Base-by-base conservation (phyloP, 306 rosid genomes). In the Leucaena leucocephala region DNA sequence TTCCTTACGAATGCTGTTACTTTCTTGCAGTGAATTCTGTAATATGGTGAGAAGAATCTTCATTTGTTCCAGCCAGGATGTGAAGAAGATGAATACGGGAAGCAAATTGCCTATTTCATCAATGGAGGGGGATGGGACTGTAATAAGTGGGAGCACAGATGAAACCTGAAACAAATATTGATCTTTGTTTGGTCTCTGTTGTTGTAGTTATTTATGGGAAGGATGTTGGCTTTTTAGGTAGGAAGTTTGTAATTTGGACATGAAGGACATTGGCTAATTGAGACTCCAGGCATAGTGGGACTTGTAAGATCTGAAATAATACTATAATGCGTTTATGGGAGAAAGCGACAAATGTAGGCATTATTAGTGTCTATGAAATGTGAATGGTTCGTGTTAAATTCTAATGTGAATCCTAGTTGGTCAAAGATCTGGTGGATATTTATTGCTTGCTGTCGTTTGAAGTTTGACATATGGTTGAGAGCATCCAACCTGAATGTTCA, bases 11-110 rank as follows among this genome's bases (percentile, higher is more conserved):
- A 7, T 71, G 58, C 3, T 42, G 14, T 78, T 54, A 27, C 75
- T 49, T 59, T 83, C 65, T 74, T 82, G 80, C 89, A 96, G 99
- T 49, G 97, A 93, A 78, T 96, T 96, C 86, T 96, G 98, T 79
- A 88, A 81, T 61, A 88, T 93, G 89, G 99, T 90, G 76, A 91
- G 85, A 71, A 90, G 97, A 83, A 96, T 96, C 82, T 88, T 89
- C 38, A 93, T 96, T 61, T 88, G 94, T 71, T 92, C 92, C 16
- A 90, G 93, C 82, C 89, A 81, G 78, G 94, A 93, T 64, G 91
- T 93, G 77, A 95, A 89, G 87, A 94, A 91, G 83, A 87, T 92
- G 89, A 90, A 84, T 49, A 55, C 89, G 3, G 94, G 90, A 76
- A 88, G 89, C 82, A 88, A 89, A 73, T 83, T 83, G 44, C 88